Conservation (phyloP, 768 basidiomycete species). For the Hemileccinum impolitum region DNA sequence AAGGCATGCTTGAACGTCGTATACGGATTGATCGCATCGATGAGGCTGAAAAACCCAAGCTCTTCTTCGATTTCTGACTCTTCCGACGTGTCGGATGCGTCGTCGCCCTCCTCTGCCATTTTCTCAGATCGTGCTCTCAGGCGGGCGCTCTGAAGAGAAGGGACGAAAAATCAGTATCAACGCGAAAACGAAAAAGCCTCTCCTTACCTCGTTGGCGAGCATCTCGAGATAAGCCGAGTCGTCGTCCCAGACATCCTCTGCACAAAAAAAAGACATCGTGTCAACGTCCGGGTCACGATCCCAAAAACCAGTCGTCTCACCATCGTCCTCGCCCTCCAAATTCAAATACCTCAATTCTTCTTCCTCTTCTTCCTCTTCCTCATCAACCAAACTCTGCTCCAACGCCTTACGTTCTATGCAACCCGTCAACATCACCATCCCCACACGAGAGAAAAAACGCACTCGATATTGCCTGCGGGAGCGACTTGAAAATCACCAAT, state of each 20-base stretch:
- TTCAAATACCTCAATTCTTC: conserved; percentile 55
- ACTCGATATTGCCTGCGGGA: conserved; percentile 78
- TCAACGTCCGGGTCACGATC: not conserved
- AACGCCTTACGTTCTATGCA: conserved; percentile 57
- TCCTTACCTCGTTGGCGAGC: conserved; percentile 75
- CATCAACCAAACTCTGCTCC: conserved; percentile 46
- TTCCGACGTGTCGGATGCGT: conserved; percentile 40
- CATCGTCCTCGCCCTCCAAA: conserved; percentile 62
- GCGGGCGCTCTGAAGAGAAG: conserved; percentile 56
- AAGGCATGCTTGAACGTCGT: conserved; percentile 73
- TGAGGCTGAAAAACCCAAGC: conserved; percentile 78
- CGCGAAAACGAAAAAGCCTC: not conserved
- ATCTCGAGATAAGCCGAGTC: conserved; percentile 86
- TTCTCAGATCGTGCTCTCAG: conserved; percentile 62
- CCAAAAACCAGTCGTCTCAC: conserved; percentile 27
- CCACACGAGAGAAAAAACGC: conserved; percentile 6
- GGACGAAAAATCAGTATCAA: not conserved
- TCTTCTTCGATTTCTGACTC: conserved; percentile 76
- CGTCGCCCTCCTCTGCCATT: conserved; percentile 23
- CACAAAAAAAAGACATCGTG: not conserved
- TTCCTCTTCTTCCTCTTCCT: conserved; percentile 43
- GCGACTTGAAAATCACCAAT: conserved; percentile 70
- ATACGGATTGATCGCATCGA: conserved; percentile 80
- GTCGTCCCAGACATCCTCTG: conserved; percentile 89
- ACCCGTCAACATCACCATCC: not conserved